Conservation (phyloP, 495 filamentous ascomycete genomes). For the Evernia prunastri region DNA sequence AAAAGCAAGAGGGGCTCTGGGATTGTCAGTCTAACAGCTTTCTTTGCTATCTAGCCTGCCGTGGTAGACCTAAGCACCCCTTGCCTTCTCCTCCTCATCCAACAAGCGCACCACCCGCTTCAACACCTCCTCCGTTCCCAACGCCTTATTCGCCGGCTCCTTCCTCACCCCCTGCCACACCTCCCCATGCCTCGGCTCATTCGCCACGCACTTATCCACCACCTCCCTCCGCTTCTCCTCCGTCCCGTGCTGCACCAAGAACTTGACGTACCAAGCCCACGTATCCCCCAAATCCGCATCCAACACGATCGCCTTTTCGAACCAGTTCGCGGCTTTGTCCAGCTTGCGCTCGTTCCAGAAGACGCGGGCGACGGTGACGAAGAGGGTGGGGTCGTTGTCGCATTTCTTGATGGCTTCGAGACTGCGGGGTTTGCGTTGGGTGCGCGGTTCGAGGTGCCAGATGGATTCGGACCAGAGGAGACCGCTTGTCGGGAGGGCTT, state of each 20-base stretch:
- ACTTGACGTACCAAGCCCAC: constrained; percentile 98
- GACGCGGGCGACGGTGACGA: constrained; percentile 68
- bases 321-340: constrained; percentile 92
- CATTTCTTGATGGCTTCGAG: constrained; percentile 95
- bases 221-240: constrained; percentile 84
- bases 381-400: constrained; percentile 81
- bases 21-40: too few species aligned
- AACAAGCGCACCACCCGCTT: constrained; percentile 61
- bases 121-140: constrained; percentile 71
- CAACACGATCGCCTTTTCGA: constrained; percentile 84
- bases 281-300: constrained; percentile 85
- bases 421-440: constrained; percentile 81
- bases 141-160: constrained; percentile 70
- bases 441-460: constrained; percentile 84
- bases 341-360: constrained; percentile 76
- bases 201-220: constrained; percentile 62
- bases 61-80: neutral
- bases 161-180: constrained; percentile 83
- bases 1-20: too few species aligned
- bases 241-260: constrained; percentile 81
- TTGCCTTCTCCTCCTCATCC: constrained; percentile 31
- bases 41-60: neutral
- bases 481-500: constrained; percentile 85
- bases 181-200: constrained; percentile 88
- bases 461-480: constrained; percentile 90